Evolutionary conservation across 371 early-diverging fungal genomes (phyloP), one percentile per base, ranked within the genome.

Genomic region (Mucor racemosus): DNA sequence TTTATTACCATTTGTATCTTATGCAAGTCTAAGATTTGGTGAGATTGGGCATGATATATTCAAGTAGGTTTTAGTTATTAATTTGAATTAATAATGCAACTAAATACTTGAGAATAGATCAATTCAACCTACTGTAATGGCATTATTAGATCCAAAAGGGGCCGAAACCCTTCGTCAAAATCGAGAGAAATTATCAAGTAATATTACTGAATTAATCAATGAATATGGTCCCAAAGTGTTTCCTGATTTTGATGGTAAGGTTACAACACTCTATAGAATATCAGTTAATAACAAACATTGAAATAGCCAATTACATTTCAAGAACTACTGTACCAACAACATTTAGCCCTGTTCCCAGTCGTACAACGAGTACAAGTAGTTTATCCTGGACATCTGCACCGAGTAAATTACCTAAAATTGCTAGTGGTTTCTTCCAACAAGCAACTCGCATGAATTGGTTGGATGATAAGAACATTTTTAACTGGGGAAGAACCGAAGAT

Each of bases 11-110:
- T 78, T 91, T 40, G 81, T 93, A 54, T 90, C 92, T 59, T 91
- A 90, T 73, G 88, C 90, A n/a, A 88, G 94, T 35, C 80, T 97
- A 61, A 84, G 88, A 17, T 92, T 92, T 66, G 91, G 92, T 63
- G 97, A 97, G 69, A 88, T 86, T 58, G 96, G 95, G 0, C 68
- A 92, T 14, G 97, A 96, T 69, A 87, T 96, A 42, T 79, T 90
- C 61, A 86, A 83, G 83, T 84, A 73, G 54, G 56, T 34, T 39
- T 3, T 1, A 33, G 26, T 6, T 10, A 40, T n/a, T 9, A 1
- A 11, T 26, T 26, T 26, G 15, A 36, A 46, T 17, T 48, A 6
- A 9, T 14, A 58, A 39, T 39, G 15, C 36, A 39, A 21, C 36
- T 38, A 35, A 58, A 11, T 8, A 34, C 15, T 15, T 34, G 21